Base-by-base conservation (phyloP, 768 basidiomycete species). In the Sistotremastrum suecicum region DNA sequence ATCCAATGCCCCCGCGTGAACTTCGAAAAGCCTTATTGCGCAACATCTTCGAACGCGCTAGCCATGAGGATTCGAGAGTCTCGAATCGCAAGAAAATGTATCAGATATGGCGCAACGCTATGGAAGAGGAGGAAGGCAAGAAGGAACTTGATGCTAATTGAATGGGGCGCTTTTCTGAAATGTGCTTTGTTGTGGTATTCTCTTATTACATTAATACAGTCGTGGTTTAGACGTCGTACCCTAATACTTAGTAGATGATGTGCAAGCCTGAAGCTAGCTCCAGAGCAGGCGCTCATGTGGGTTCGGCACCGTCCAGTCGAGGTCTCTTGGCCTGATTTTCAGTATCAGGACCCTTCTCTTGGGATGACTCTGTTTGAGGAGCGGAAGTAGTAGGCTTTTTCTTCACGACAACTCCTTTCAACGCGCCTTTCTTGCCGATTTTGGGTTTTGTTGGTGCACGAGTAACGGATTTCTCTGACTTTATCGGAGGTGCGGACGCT, bases 31-130 rank as follows among this genome's bases (percentile, higher is more conserved):
- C 66, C 41, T 51, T 94, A 6, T 61, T 89, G 48, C 66, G 70
- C 52, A 66, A 61, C 37, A 52, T 94, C 39, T 92, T 94, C 55
- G 72, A 80, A 11, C 63, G 77, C 33, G 89, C 90, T 34, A 80
- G 85, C 54, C 66, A 74, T 35, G 67, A 76, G 48, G 76, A 80
- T n/a, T 80, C 84, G 37, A 72, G 75, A 55, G 85, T 88, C 53
- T 65, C 77, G 5, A 90, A 83, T 60, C 72, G 91, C 53, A 68
- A 85, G 61, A 87, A 76, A 66, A 71, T 97, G 64, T 94, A 91
- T 58, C 70, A 70, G 4, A 60, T 90, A 30, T 94, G 86, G 76
- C 83, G 80, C 60, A 74, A 63, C 11, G 50, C 72, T 34, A 67
- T 65, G 41, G 69, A 66, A 34, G 74, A 74, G 28, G 75, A 72